Percentiles rank a stretch among this genome's conserved stretches.
Conservation (phyloP, 768 basidiomycete species). For the Calocera cornea region DNA sequence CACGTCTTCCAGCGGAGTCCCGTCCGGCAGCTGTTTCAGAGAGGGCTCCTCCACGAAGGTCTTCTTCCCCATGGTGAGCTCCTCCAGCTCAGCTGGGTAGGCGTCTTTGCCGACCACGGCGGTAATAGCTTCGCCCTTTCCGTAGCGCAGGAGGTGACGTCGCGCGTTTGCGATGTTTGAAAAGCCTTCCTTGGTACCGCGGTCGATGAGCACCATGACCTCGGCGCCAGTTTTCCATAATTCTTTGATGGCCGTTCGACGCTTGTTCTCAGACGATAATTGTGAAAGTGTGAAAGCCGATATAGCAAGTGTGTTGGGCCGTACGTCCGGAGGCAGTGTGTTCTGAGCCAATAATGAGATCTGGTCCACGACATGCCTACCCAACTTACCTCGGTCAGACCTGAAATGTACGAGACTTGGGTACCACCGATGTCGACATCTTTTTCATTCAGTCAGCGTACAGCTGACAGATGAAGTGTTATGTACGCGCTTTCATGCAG, state of each 20-base stretch:
- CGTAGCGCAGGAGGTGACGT: slow-evolving; percentile 52
- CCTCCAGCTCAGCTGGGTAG: neutral
- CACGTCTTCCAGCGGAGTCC: slow-evolving; percentile 11
- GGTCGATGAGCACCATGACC: slow-evolving; percentile 78
- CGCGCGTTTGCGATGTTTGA: slow-evolving; percentile 64
- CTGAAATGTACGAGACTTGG: neutral
- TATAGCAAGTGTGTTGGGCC: slow-evolving; percentile 61
- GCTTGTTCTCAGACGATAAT: slow-evolving; percentile 43
- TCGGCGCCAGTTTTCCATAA: slow-evolving; percentile 90
- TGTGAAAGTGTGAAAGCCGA: slow-evolving; percentile 81
- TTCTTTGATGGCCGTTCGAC: slow-evolving; percentile 56
- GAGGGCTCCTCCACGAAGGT: slow-evolving; percentile 2
- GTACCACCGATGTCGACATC: neutral
- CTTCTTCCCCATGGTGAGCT: neutral
- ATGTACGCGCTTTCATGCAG: neutral
- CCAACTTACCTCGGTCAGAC: neutral
- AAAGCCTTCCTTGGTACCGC: slow-evolving; percentile 63
- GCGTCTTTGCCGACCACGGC: neutral
- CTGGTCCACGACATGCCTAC: neutral
- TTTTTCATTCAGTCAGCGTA: slow-evolving; percentile 6
- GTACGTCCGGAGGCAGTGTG: slow-evolving; percentile 15
- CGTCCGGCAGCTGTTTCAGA: slow-evolving; percentile 4
- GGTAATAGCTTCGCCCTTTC: slow-evolving; percentile 34
- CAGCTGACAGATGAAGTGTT: neutral
- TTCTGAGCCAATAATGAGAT: neutral